Percentiles rank a stretch among this genome's conserved stretches.
These are phyloP conservation scores for Cocos nucifera DNA, from an alignment of 176 grass and related monocot species.

Conservation along the genomic window DNA sequence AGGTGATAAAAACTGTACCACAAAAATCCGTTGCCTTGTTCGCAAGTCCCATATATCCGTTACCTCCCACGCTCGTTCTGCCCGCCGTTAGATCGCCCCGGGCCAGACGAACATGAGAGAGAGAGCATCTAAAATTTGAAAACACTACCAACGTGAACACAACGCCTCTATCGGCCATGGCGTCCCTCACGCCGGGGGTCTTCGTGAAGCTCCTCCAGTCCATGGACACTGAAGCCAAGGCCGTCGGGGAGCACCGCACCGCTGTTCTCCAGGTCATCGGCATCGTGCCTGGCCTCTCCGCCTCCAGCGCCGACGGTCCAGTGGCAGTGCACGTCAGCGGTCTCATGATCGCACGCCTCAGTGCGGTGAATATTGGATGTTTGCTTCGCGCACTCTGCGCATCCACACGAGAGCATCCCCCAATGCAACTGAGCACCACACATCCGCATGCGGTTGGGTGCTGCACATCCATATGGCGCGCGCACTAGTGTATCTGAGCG, in stretches of 20 bases:
- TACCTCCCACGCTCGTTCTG: not conserved
- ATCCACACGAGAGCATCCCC: too few relatives aligned
- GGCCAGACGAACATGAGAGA: not conserved
- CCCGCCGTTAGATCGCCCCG: not conserved
- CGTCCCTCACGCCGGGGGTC: constrained; percentile 53
- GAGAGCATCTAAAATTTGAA: constrained; percentile 38
- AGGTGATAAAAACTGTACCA: too few relatives aligned
- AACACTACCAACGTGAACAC: not conserved
- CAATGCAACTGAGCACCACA: too few relatives aligned
- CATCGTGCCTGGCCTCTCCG: constrained; percentile 64
- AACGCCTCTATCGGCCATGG: constrained; percentile 30
- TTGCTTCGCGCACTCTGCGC: too few relatives aligned
- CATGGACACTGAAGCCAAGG: constrained; percentile 62
- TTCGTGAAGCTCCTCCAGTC: constrained; percentile 68
- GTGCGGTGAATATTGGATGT: too few relatives aligned
- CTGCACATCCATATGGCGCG: too few relatives aligned
- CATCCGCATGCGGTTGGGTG: too few relatives aligned
- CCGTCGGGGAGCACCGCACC: constrained; percentile 60
- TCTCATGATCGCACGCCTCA: too few relatives aligned
- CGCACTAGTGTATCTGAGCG: too few relatives aligned
- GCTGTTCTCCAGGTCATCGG: constrained; percentile 72
- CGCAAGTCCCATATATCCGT: not conserved
- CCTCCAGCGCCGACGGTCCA: constrained; percentile 62
- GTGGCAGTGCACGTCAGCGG: too few relatives aligned
- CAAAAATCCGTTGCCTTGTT: too few relatives aligned